phyloP scores from a whole-genome alignment of 2,329 filamentous ascomycete genomes.

The Colletotrichum graminicola region DNA sequence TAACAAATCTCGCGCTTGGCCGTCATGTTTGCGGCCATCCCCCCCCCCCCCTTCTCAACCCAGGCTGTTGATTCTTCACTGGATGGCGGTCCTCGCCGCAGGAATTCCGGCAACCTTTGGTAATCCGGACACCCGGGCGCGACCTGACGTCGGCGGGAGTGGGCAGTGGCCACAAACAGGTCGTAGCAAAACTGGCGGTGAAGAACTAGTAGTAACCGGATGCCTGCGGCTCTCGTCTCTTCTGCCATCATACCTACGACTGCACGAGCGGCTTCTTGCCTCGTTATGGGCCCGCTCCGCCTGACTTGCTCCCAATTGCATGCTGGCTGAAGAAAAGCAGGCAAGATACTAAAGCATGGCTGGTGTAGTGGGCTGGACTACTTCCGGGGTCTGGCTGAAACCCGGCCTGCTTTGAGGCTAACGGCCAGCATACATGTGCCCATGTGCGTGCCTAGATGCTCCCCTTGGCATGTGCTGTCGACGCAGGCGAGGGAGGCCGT shows the following conservation, averaged over 20 bases:
- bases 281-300: conserved; percentile 5
- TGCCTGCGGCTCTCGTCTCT: conserved; percentile 19
- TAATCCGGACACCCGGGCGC: not conserved
- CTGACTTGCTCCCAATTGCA: not conserved
- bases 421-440: conserved; percentile 5
- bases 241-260: conserved; percentile 20
- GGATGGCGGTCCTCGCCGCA: not conserved
- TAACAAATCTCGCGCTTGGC: conserved; percentile 43
- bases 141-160: conserved; percentile 21
- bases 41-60: conserved; percentile 36
- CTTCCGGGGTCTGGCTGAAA: not conserved
- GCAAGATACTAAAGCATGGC: not conserved
- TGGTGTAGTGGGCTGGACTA: not conserved
- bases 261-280: conserved; percentile 2
- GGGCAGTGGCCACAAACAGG: conserved; percentile 24
- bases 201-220: conserved; percentile 11
- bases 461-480: conserved; percentile 26
- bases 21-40: conserved; percentile 47
- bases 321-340: not conserved
- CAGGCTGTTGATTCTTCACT: conserved; percentile 8
- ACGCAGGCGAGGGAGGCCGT: not conserved
- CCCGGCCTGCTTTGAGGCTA: not conserved
- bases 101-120: conserved; percentile 1
- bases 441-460: conserved; percentile 12
- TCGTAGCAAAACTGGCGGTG: conserved; percentile 30